Base-by-base conservation (phyloP, 2,329 filamentous ascomycete species). In the Microdochium paspali region DNA sequence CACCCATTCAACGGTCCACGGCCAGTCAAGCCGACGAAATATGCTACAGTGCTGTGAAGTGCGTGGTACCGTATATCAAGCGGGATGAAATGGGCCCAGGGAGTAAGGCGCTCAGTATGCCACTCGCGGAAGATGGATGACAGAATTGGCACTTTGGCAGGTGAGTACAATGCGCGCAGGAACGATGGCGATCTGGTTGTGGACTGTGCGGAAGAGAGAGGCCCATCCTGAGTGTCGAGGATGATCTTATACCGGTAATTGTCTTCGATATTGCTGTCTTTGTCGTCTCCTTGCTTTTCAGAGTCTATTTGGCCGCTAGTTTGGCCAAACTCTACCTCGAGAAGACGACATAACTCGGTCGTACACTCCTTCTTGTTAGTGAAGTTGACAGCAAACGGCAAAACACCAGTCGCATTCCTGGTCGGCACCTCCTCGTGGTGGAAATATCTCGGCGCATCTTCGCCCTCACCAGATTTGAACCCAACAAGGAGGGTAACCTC, bases 51-150 rank as follows among this genome's bases (percentile, higher is more conserved):
- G 51, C 79, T 81, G 69, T 86, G 88, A 35, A 93, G 66, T 1
- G 78, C 85, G 50, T 90, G 85, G 20, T 86, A 79, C 3, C 87
- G 76, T 2, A 84, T 54, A 59, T 93, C 87, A 15, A 90, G 66
- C 9, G 88, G 88, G 2, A 91, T 82, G 56, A 89, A 93, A 61
- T 94, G 87, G 42, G 83, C 68, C 87, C 87, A 94, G 0, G 87
- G 79, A 49, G 74, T 76, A 15, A 93, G 65, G 5, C 88, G 78
- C 45, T 83, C 80, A 49, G 87, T 84, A 63, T 84, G 87, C 88
- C 88, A 94, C 58, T 88, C 81, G 23, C 80, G 76, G 63, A 90
- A 91, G 6, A 91, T 70, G 0, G 81, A 81, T 1, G 80, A 78
- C 53, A 88, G 74, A 59, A 93, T 79, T 0, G 86, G 85, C 4